A percentile compares a stretch with the other conserved stretches of the same genome.
phyloP scores from a whole-genome alignment of 805 yeast species.

The Barnettozyma populi region DNA sequence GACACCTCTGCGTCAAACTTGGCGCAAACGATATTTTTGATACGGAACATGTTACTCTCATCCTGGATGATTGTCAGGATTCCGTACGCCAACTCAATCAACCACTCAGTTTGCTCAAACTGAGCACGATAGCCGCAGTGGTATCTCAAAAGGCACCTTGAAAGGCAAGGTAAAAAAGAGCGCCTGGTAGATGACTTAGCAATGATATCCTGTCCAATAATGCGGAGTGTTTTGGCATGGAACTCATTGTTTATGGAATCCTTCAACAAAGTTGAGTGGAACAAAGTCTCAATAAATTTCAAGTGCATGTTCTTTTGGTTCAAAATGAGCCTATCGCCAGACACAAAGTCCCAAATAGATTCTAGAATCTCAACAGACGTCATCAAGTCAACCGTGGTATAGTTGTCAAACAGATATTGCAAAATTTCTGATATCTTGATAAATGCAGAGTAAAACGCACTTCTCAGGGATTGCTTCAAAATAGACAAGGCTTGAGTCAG shows the following conservation, averaged over 20 bases:
- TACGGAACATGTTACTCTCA: conserved; percentile 46
- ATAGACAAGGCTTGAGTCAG: conserved; percentile 15
- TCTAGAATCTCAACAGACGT: conserved; percentile 31
- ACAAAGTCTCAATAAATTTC: conserved; percentile 44
- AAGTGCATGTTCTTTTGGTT: conserved; percentile 63
- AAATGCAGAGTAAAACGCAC: conserved; percentile 12
- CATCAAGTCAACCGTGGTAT: conserved; percentile 17
- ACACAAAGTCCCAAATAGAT: conserved; percentile 53
- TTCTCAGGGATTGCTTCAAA: conserved; percentile 13
- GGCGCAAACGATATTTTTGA: conserved; percentile 53
- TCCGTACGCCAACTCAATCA: conserved; percentile 42
- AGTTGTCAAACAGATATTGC: conserved; percentile 16
- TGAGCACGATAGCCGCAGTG: conserved; percentile 29
- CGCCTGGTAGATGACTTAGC: conserved; percentile 56
- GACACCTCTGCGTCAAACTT: conserved; percentile 43
- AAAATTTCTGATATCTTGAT: conserved; percentile 13
- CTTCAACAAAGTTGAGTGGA: conserved; percentile 36
- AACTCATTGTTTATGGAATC: conserved; percentile 29
- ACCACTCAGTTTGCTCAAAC: conserved; percentile 45
- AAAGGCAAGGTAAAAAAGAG: conserved; percentile 56
- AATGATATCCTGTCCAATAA: conserved; percentile 40
- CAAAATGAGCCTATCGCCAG: conserved; percentile 54
- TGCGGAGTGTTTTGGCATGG: conserved; percentile 21
- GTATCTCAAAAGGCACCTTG: conserved; percentile 40
- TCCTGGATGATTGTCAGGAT: conserved; percentile 48